These are phyloP conservation scores for Plasmodium fragile DNA, from an alignment of 169 alveolate genomes.

Conservation along the genomic window DNA sequence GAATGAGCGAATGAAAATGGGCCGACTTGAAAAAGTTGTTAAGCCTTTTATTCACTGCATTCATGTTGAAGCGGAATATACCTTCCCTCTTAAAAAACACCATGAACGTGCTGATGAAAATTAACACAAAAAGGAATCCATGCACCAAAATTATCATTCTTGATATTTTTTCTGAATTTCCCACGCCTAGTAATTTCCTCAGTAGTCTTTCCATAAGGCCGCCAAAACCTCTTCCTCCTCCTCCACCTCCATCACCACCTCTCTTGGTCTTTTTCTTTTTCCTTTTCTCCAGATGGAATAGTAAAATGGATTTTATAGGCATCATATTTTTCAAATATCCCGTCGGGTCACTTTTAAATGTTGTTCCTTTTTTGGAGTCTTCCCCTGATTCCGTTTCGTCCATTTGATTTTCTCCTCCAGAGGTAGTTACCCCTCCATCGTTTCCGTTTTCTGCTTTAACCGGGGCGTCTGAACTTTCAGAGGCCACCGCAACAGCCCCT, in stretches of 20 bases:
- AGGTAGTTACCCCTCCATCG: background rate
- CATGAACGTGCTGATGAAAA: background rate
- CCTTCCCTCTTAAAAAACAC: constrained; percentile 21
- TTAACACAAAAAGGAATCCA: constrained; percentile 6
- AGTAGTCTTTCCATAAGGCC: background rate
- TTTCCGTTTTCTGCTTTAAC: background rate
- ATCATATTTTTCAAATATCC: constrained; percentile 6
- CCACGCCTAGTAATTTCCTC: background rate
- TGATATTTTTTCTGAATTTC: background rate
- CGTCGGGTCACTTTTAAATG: background rate
- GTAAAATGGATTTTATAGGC: constrained; percentile 53
- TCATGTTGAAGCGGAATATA: constrained; percentile 18
- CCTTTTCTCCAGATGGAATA: constrained; percentile 36
- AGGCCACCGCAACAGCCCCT: background rate
- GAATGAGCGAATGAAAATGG: constrained; percentile 29
- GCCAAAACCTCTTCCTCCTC: background rate
- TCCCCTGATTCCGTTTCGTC: background rate
- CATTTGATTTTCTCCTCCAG: background rate
- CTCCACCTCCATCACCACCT: background rate
- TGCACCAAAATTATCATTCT: constrained; percentile 7
- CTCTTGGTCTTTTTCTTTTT: constrained; percentile 15
- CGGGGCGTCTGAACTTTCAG: background rate
- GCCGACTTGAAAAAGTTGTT: constrained; percentile 39
- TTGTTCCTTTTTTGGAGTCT: background rate
- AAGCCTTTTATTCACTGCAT: constrained; percentile 35